Conservation (phyloP, 345 rosid genomes). For the Eucalyptus polybractea region DNA sequence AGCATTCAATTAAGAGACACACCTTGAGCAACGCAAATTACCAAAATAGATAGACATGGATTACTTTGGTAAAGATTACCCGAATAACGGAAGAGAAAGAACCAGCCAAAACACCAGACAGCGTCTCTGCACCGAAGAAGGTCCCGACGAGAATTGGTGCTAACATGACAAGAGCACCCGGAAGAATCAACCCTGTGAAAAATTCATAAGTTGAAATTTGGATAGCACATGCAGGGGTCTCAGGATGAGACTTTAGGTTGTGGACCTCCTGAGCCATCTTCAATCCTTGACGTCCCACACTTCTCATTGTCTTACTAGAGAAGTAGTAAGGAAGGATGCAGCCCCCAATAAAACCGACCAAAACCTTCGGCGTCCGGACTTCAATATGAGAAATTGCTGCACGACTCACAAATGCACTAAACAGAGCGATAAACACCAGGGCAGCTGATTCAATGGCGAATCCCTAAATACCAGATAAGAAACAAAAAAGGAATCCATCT, state of each 20-base stretch:
- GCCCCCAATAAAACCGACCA: slow-evolving; percentile 18
- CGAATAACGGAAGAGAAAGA: slow-evolving; percentile 17
- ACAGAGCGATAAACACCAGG: slow-evolving; percentile 18
- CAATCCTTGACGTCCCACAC: slow-evolving; percentile 24
- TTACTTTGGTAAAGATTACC: background rate
- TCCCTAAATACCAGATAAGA: background rate
- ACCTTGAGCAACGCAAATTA: background rate
- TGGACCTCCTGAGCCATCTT: slow-evolving; percentile 18
- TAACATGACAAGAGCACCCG: slow-evolving; percentile 23
- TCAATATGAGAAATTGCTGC: slow-evolving; percentile 1
- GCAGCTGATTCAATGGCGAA: slow-evolving; percentile 33
- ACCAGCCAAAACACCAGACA: slow-evolving; percentile 19
- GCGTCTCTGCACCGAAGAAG: slow-evolving; percentile 17
- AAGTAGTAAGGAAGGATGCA: slow-evolving; percentile 17
- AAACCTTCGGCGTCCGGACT: slow-evolving; percentile 17
- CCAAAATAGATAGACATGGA: background rate
- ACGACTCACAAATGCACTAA: slow-evolving; percentile 27
- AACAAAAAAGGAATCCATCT: background rate
- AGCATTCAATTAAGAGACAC: background rate
- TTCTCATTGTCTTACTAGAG: slow-evolving; percentile 26
- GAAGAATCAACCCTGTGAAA: slow-evolving; percentile 16
- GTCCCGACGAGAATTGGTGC: slow-evolving; percentile 18
- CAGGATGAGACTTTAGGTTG: accelerated
- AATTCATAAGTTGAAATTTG: slow-evolving; percentile 16
- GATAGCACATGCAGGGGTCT: slow-evolving; percentile 11